Base-by-base conservation (phyloP, 1,139 yeast genomes). In the Candida anutae region DNA sequence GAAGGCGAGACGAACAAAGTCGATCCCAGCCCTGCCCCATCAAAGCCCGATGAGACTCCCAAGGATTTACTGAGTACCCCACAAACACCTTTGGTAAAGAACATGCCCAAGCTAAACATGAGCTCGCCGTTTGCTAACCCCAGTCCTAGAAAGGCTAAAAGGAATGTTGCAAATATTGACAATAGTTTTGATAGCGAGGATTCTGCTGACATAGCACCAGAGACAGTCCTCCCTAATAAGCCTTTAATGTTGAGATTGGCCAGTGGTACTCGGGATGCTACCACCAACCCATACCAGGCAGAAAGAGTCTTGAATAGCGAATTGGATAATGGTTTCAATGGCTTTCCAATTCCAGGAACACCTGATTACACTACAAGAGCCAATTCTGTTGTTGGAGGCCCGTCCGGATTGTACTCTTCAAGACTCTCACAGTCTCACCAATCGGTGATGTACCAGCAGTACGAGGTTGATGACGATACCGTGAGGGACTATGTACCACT, bases 361-460 rank as follows among this genome's bases (percentile, higher is more conserved):
- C 72, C 72, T 3, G 71, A 64, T 16, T 46, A 49, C 25, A 61
- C 70, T 5, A 63, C 69, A 0, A 42, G 72, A 30, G 71, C 70
- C 18, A 64, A 65, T 38, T 62, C 70, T 4, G 69, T 64, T 2
- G 43, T 62, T 26, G 68, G 65, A 13, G 63, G 62, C 10, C 39
- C 50, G 2, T 41, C 45, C 2, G 59, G 57, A 3, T 58, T 58
- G 35, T 50, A 42, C 29, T 57, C 67, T 2, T 58, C 66, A 6
- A 42, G 68, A 29, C 50, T 65, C 30, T 62, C 69, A 0, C 69
- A 65, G 36, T 63, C 69, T 3, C 70, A 64, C 29, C 69, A 62
- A 34, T 58, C 68, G 6, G 67, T 61, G 1, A 39, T 64, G 50
- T 64, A 64, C 42, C 69, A 63, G 36, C 70, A 65, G 33, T 65